Evolutionary conservation across 78 protist species (phyloP).

Genomic region (Creolimax fragrantissima): DNA sequence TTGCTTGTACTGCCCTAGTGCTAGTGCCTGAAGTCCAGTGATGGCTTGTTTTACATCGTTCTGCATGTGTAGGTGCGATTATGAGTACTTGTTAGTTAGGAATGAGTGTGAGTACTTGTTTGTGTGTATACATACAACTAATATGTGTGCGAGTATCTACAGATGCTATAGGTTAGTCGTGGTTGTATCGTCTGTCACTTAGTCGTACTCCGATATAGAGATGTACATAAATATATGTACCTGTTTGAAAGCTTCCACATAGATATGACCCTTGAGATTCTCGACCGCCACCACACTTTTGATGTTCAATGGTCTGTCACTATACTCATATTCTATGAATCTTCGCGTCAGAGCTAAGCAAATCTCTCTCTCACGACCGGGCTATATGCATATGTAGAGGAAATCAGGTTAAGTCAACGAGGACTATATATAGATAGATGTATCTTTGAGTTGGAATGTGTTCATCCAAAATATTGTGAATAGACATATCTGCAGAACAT

Average conservation of each 20-base stretch:
- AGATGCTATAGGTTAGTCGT: too few species aligned
- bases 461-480: neutral
- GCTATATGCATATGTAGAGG: neutral
- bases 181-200: too few species aligned
- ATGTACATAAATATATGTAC: too few species aligned
- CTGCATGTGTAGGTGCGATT: too few species aligned
- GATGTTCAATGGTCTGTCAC: conserved; percentile 26
- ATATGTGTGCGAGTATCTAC: too few species aligned
- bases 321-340: neutral
- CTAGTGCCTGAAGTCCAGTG: conserved; percentile 4
- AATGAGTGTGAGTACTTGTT: too few species aligned
- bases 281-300: conserved; percentile 23
- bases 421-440: neutral
- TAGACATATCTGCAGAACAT: neutral
- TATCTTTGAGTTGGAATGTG: neutral
- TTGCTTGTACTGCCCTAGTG: neutral
- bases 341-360: conserved; percentile 39
- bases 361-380: conserved; percentile 30
- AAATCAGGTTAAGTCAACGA: too few species aligned
- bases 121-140: too few species aligned
- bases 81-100: too few species aligned
- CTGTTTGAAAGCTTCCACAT: conserved; percentile 32
- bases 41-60: conserved; percentile 4
- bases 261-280: conserved; percentile 29
- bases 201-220: too few species aligned